A percentile compares a stretch with the other conserved stretches of the same genome.
phyloP scores from a whole-genome alignment of 1,284 basidiomycete genomes.

The Erythrobasidium hasegawianum region DNA sequence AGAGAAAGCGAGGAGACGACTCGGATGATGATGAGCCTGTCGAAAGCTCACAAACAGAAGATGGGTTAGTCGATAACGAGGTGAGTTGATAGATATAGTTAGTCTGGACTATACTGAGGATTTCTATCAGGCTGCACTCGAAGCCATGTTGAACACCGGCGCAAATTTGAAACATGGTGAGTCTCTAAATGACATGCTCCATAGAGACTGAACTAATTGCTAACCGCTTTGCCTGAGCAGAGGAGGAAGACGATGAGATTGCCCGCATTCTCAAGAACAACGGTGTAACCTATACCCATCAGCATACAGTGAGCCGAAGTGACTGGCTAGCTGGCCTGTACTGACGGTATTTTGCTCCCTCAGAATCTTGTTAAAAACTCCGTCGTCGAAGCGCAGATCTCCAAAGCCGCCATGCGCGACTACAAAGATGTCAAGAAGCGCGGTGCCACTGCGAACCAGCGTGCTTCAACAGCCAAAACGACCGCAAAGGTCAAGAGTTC shows the following conservation, averaged over 20 bases:
- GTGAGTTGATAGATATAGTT: neutral
- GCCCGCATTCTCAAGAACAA: constrained; percentile 17
- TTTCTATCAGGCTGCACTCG: neutral
- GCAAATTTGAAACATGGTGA: constrained; percentile 7
- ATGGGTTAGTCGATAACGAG: neutral
- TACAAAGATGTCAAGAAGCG: constrained; percentile 8
- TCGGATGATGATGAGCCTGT: constrained; percentile 6
- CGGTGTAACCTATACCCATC: constrained; percentile 27
- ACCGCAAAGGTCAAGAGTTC: constrained; percentile 10
- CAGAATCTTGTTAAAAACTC: constrained; percentile 22
- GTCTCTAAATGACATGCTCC: neutral
- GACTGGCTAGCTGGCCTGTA: neutral
- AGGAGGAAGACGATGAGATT: constrained; percentile 22
- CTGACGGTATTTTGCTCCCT: neutral
- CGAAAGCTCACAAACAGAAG: neutral
- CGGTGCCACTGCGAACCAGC: constrained; percentile 20
- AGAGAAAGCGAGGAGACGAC: constrained; percentile 2
- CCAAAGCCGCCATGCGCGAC: constrained; percentile 11
- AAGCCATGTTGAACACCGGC: constrained; percentile 6
- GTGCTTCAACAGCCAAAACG: constrained; percentile 14
- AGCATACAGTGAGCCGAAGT: constrained; percentile 17
- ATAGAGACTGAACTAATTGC: too few relatives aligned
- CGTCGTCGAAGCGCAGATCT: constrained; percentile 20
- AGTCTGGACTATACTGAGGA: neutral
- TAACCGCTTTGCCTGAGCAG: too few relatives aligned